A percentile compares a stretch with the other conserved stretches of the same genome.
These are phyloP conservation scores for Emericellopsis terricola DNA, from an alignment of 495 filamentous ascomycete genomes.

Conservation along the genomic window DNA sequence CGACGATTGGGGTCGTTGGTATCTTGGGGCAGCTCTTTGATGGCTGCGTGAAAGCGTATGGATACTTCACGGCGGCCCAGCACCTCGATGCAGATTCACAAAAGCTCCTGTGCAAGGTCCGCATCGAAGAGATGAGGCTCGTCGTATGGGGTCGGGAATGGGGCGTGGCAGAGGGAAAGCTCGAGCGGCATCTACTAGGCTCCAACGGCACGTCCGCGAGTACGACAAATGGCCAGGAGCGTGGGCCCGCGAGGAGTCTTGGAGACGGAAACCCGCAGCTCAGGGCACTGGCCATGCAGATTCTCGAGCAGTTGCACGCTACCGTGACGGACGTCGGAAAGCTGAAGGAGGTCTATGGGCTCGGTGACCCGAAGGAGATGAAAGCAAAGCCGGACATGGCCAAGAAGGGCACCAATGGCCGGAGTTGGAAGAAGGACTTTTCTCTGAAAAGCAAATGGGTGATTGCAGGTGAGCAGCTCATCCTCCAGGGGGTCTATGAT, in stretches of 20 bases:
- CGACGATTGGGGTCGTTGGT: conserved; percentile 9
- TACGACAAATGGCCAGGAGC: too few relatives aligned
- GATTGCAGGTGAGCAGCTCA: conserved; percentile 5
- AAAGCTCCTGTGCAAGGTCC: conserved; percentile 18
- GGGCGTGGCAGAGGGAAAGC: conserved; percentile 16
- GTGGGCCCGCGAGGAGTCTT: too few relatives aligned
- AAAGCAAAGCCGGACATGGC: neutral
- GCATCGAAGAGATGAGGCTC: conserved; percentile 19
- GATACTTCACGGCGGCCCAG: conserved; percentile 13
- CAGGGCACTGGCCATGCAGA: conserved; percentile 9
- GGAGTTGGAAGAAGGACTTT: conserved; percentile 8
- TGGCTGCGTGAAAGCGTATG: conserved; percentile 18
- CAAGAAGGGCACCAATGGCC: neutral
- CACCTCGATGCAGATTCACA: conserved; percentile 15
- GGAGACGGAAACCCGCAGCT: conserved; percentile 9
- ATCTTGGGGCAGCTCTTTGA: conserved; percentile 12
- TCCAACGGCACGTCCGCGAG: too few relatives aligned
- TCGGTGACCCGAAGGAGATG: conserved; percentile 8
- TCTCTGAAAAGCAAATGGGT: conserved; percentile 16
- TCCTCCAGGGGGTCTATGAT: too few relatives aligned
- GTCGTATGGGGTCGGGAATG: conserved; percentile 18
- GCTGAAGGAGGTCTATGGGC: conserved; percentile 17
- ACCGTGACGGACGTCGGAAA: conserved; percentile 19
- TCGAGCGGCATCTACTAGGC: conserved; percentile 7
- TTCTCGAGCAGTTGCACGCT: conserved; percentile 12